These are phyloP conservation scores for Aureobasidium sp. DNA, from an alignment of 2,329 filamentous ascomycete genomes.

Conservation along the genomic window DNA sequence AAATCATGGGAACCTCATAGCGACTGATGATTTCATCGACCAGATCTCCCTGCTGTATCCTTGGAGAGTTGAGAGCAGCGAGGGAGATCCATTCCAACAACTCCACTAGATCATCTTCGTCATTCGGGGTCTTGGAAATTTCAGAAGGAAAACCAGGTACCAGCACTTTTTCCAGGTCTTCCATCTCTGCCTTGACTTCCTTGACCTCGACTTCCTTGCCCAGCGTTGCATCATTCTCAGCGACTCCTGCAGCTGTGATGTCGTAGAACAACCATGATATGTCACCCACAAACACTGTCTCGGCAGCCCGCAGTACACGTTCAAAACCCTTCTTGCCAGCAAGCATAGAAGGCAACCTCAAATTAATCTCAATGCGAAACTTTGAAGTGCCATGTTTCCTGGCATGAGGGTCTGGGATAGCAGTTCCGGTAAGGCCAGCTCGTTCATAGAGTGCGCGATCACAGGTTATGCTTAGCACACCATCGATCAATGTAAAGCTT, in stretches of 20 bases:
- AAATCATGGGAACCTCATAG: constrained; percentile 50
- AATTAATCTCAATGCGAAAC: constrained; percentile 71
- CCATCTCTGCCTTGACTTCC: constrained; percentile 23
- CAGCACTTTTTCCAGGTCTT: constrained; percentile 22
- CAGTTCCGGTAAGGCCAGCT: constrained; percentile 69
- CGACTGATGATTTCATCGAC: constrained; percentile 64
- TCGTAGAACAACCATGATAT: constrained; percentile 75
- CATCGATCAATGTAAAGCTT: constrained; percentile 63
- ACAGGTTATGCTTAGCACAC: constrained; percentile 68
- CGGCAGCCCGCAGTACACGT: constrained; percentile 67
- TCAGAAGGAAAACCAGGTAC: constrained; percentile 27
- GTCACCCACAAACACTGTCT: constrained; percentile 63
- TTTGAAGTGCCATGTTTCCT: constrained; percentile 61
- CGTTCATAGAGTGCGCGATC: constrained; percentile 77
- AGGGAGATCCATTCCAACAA: constrained; percentile 71
- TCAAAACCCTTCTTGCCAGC: constrained; percentile 80
- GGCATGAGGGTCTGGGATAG: constrained; percentile 48
- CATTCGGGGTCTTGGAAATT: constrained; percentile 29
- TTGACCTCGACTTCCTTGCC: constrained; percentile 25
- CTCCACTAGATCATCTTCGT: constrained; percentile 49
- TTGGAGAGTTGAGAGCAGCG: constrained; percentile 58
- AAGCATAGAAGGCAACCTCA: constrained; percentile 68
- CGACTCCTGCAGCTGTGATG: constrained; percentile 27
- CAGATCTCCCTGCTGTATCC: constrained; percentile 49
- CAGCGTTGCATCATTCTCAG: constrained; percentile 18